These are phyloP conservation scores for Ehretia macrophylla DNA, from an alignment of 257 asterid species.

Conservation along the genomic window DNA sequence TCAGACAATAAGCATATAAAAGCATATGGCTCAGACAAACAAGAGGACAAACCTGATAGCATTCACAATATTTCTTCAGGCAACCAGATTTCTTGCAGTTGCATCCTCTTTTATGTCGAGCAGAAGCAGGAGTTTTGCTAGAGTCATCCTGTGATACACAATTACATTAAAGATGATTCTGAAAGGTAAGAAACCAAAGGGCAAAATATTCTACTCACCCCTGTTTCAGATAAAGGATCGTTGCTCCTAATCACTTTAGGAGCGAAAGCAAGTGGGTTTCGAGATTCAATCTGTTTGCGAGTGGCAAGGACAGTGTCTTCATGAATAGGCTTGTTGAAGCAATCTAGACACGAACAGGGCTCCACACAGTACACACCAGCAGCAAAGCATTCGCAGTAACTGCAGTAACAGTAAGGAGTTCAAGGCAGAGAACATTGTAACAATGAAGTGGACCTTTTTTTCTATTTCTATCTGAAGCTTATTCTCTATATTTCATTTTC, in stretches of 20 bases:
- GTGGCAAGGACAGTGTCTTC: slow-evolving; percentile 70
- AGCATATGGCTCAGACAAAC: not conserved
- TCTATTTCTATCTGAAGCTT: too few species aligned
- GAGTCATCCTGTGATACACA: slow-evolving; percentile 36
- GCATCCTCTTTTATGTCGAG: slow-evolving; percentile 70
- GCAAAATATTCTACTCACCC: slow-evolving; percentile 24
- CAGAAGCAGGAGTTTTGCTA: slow-evolving; percentile 53
- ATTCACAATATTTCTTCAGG: slow-evolving; percentile 65
- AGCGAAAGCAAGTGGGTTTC: slow-evolving; percentile 73
- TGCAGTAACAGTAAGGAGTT: slow-evolving; percentile 12
- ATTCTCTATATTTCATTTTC: too few species aligned
- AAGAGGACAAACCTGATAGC: slow-evolving; percentile 44
- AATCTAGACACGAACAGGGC: slow-evolving; percentile 60
- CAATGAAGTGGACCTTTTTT: not conserved
- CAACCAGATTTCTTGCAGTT: slow-evolving; percentile 70
- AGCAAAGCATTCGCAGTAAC: slow-evolving; percentile 77
- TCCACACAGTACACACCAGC: slow-evolving; percentile 69
- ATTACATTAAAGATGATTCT: not conserved
- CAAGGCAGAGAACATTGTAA: not conserved
- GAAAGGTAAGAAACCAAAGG: not conserved
- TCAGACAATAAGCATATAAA: slow-evolving; percentile 16
- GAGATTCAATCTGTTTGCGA: slow-evolving; percentile 59
- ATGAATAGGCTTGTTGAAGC: slow-evolving; percentile 60
- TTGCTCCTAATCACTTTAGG: slow-evolving; percentile 57
- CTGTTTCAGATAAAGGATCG: slow-evolving; percentile 25